These are phyloP conservation scores for Coemansia sp. DNA, from an alignment of 192 early-diverging fungal genomes.

Conservation along the genomic window DNA sequence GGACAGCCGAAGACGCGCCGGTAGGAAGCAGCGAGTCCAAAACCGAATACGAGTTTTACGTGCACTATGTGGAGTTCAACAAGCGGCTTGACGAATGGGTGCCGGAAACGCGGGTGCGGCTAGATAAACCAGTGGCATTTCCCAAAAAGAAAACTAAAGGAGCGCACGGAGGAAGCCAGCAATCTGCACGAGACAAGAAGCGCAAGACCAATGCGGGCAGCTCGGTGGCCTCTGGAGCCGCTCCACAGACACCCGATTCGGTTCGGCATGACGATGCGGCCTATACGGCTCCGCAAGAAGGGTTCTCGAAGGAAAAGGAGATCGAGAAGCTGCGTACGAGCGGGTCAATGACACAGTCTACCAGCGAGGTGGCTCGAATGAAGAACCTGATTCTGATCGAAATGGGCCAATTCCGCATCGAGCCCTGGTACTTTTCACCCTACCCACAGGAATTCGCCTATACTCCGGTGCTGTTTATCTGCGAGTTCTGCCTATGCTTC, in stretches of 20 bases:
- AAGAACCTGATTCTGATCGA: constrained; percentile 93
- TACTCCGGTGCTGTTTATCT: constrained; percentile 80
- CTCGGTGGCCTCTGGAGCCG: constrained; percentile 39
- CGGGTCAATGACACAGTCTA: constrained; percentile 96
- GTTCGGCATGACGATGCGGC: constrained; percentile 45
- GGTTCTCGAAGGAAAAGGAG: constrained; percentile 92
- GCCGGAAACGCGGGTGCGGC: constrained; percentile 58
- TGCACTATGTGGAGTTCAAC: constrained; percentile 96
- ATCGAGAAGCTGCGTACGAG: constrained; percentile 89
- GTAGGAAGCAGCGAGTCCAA: constrained; percentile 25
- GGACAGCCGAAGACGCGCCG: constrained; percentile 50
- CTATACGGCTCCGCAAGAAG: constrained; percentile 38
- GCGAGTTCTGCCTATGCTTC: constrained; percentile 92
- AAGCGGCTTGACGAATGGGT: constrained; percentile 99
- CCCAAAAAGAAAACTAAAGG: constrained; percentile 64
- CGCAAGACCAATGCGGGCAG: constrained; percentile 53
- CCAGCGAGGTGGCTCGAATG: constrained; percentile 88
- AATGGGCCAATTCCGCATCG: constrained; percentile 88
- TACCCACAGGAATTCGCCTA: constrained; percentile 88
- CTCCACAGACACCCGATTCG: constrained; percentile 46
- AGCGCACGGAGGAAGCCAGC: constrained; percentile 19
- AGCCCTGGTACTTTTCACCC: constrained; percentile 99
- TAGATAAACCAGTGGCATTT: constrained; percentile 67
- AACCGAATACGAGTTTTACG: constrained; percentile 76
- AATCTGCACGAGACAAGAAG: constrained; percentile 45